Evolutionary conservation across 257 asterid genomes (phyloP).

Genomic region (Penstemon davidsonii): DNA sequence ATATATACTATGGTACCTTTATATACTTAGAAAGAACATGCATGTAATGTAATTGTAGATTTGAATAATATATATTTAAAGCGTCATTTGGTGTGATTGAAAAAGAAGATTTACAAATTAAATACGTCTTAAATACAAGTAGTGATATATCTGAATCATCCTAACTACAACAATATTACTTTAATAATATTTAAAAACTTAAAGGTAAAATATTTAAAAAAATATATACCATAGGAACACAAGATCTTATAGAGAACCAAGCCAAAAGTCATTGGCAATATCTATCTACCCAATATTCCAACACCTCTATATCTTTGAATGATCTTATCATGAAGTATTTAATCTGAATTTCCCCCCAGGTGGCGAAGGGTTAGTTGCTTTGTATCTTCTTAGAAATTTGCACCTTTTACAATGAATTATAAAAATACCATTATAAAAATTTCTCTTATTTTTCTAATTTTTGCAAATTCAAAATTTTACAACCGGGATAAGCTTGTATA

Average conservation of each 20-base stretch:
- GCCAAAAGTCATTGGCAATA: conserved; percentile 20
- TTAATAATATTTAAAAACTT: background rate
- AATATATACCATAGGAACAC: background rate
- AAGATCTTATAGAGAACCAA: conserved; percentile 12
- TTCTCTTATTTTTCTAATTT: too few relatives aligned
- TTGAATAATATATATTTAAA: too few relatives aligned
- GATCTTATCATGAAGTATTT: conserved; percentile 37
- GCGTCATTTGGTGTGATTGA: too few relatives aligned
- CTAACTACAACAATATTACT: too few relatives aligned
- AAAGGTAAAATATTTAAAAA: background rate
- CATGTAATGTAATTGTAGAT: too few relatives aligned
- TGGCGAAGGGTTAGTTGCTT: conserved; percentile 34
- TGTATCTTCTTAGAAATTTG: conserved; percentile 32
- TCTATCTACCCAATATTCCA: conserved; percentile 29
- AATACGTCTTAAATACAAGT: background rate
- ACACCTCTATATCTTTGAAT: conserved; percentile 23
- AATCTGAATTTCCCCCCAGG: conserved; percentile 17
- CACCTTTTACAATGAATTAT: too few relatives aligned
- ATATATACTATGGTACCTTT: too few relatives aligned
- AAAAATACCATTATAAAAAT: too few relatives aligned
- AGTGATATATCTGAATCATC: too few relatives aligned
- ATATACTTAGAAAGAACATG: too few relatives aligned
- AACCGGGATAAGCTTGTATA: too few relatives aligned
- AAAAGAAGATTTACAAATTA: background rate
- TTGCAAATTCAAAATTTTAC: too few relatives aligned